Percentiles rank a stretch among this genome's conserved stretches.
These are phyloP conservation scores for Mallotus nudiflorus DNA, from an alignment of 345 rosid genomes.

Conservation along the genomic window DNA sequence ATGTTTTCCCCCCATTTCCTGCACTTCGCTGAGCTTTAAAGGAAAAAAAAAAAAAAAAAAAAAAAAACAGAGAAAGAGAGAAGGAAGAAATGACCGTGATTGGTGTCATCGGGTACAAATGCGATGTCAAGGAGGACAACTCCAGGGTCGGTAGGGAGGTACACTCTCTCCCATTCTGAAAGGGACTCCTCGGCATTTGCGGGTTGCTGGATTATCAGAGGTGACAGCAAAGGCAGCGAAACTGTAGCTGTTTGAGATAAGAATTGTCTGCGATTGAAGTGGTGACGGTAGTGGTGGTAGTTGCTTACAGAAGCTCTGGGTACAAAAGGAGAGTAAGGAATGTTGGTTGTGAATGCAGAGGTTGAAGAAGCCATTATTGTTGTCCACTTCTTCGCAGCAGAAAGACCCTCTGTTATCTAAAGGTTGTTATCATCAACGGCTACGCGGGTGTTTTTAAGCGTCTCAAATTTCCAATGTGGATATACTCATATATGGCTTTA, in stretches of 20 bases:
- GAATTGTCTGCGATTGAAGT: constrained; percentile 46
- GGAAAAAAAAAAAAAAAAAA: no score
- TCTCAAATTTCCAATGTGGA: constrained; percentile 15
- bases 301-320: constrained; percentile 37
- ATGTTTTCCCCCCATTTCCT: no score
- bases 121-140: constrained; percentile 95
- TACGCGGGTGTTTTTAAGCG: constrained; percentile 37
- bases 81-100: no score
- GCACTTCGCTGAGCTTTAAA: no score
- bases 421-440: constrained; percentile 31
- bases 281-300: constrained; percentile 23
- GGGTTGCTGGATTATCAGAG: constrained; percentile 29
- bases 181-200: constrained; percentile 54
- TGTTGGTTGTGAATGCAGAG: constrained; percentile 25
- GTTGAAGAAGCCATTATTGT: constrained; percentile 25
- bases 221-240: constrained; percentile 36
- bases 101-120: constrained; percentile 75
- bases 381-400: background rate
- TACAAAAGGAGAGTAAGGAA: constrained; percentile 12
- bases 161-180: constrained; percentile 77
- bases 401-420: constrained; percentile 34
- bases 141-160: constrained; percentile 80
- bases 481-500: no score
- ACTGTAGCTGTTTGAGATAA: constrained; percentile 52
- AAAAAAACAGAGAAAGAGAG: no score